Evolutionary conservation across 2,329 filamentous ascomycete species (phyloP).

Genomic region (Trichophyton simii): DNA sequence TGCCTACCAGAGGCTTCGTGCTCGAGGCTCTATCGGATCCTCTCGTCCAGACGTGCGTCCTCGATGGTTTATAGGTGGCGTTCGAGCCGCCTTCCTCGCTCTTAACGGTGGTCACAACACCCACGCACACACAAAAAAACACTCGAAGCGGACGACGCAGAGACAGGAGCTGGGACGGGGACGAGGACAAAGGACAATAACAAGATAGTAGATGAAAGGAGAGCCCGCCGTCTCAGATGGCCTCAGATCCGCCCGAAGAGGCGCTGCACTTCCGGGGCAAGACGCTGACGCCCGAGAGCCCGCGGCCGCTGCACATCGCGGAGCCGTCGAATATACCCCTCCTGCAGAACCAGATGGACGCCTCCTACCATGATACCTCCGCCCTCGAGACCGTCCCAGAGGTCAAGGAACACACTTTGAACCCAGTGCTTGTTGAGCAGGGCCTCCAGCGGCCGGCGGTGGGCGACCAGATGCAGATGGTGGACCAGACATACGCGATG

Average conservation of each 20-base stretch:
- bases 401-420: constrained; percentile 13
- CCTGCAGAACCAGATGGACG: constrained; percentile 59
- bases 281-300: constrained; percentile 56
- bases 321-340: constrained; percentile 58
- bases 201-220: neutral
- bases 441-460: constrained; percentile 4
- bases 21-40: neutral
- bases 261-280: constrained; percentile 50
- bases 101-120: neutral
- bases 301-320: constrained; percentile 55
- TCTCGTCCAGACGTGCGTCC: neutral
- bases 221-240: constrained; percentile 34
- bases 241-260: constrained; percentile 38
- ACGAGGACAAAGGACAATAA: neutral
- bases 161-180: neutral
- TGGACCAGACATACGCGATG: constrained; percentile 9
- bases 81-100: neutral
- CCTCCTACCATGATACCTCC: constrained; percentile 55
- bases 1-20: neutral
- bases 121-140: too few relatives aligned
- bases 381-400: constrained; percentile 39
- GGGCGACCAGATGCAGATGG: constrained; percentile 9
- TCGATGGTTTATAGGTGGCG: neutral
- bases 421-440: constrained; percentile 1
- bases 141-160: too few relatives aligned